Percentiles rank a stretch among this genome's conserved stretches.
Conservation (phyloP, 495 filamentous ascomycete genomes). For the Aspergillus sparsus region DNA sequence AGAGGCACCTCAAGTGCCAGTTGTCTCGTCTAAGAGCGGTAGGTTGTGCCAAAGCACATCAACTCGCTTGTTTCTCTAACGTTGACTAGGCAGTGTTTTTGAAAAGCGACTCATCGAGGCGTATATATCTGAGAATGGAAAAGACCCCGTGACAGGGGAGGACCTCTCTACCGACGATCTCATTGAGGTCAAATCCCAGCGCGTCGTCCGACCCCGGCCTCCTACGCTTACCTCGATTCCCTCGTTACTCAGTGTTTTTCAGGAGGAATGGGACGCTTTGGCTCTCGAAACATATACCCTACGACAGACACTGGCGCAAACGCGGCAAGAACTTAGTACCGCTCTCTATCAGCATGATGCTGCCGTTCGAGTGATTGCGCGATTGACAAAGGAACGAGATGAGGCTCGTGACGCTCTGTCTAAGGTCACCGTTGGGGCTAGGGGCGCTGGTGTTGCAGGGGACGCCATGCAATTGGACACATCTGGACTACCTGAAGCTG, state of each 20-base stretch:
- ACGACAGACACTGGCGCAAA: slow-evolving; percentile 83
- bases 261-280: slow-evolving; percentile 97
- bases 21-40: slow-evolving; percentile 93
- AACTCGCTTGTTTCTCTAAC: slow-evolving; percentile 37
- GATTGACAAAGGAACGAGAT: slow-evolving; percentile 84
- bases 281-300: slow-evolving; percentile 88
- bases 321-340: slow-evolving; percentile 87
- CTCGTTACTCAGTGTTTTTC: slow-evolving; percentile 92
- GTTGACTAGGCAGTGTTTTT: slow-evolving; percentile 71
- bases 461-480: slow-evolving; percentile 92
- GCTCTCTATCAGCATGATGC: slow-evolving; percentile 97
- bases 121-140: slow-evolving; percentile 91
- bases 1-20: slow-evolving; percentile 92
- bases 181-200: slow-evolving; percentile 78
- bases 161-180: slow-evolving; percentile 84
- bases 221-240: slow-evolving; percentile 96
- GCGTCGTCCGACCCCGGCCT: slow-evolving; percentile 82
- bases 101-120: slow-evolving; percentile 94
- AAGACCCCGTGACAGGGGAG: slow-evolving; percentile 90
- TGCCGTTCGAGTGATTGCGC: slow-evolving; percentile 87
- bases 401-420: slow-evolving; percentile 92
- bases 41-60: slow-evolving; percentile 36
- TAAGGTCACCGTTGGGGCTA: slow-evolving; percentile 69
- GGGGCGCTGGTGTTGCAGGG: slow-evolving; percentile 52
- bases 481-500: slow-evolving; percentile 66